Percentiles rank a stretch among this genome's conserved stretches.
Conservation (phyloP, 768 basidiomycete species). For the Thelephora aurantiotincta region DNA sequence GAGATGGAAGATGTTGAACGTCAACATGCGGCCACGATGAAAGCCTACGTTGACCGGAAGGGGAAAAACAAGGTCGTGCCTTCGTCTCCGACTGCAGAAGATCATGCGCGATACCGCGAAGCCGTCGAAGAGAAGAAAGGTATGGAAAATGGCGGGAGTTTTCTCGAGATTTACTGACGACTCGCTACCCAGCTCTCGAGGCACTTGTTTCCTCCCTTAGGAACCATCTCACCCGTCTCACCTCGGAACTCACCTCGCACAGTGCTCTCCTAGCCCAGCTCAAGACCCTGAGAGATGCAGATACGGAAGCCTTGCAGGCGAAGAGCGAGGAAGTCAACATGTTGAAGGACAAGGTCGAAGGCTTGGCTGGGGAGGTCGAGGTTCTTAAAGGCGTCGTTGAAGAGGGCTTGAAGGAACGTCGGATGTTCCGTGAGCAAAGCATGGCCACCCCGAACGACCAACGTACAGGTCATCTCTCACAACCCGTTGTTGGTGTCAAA, state of each 20-base stretch:
- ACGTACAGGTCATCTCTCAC: neutral
- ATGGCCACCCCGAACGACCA: constrained; percentile 5
- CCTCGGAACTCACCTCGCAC: constrained; percentile 66
- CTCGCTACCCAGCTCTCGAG: constrained; percentile 49
- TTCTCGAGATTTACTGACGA: neutral
- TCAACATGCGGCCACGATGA: constrained; percentile 19
- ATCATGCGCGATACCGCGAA: constrained; percentile 42
- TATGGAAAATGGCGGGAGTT: constrained; percentile 18
- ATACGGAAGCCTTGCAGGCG: constrained; percentile 38
- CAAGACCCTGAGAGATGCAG: constrained; percentile 46
- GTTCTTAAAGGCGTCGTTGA: constrained; percentile 80
- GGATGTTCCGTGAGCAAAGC: constrained; percentile 33
- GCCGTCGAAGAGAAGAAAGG: constrained; percentile 86
- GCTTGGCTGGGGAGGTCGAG: constrained; percentile 74
- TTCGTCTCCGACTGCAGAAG: constrained; percentile 2
- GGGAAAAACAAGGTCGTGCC: constrained; percentile 22
- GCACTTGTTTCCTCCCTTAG: constrained; percentile 62
- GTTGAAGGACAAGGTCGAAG: constrained; percentile 64
- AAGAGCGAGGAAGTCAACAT: constrained; percentile 54
- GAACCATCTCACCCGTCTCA: constrained; percentile 62
- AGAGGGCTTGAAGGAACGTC: constrained; percentile 66
- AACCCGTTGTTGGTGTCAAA: neutral
- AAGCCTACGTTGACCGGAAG: constrained; percentile 19
- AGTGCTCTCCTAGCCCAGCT: constrained; percentile 56
- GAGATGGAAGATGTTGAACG: constrained; percentile 26